Evolutionary conservation across 1,139 yeast species (phyloP), one percentile per base, ranked within the genome.

Genomic region (Sugiyamaella pinicola): DNA sequence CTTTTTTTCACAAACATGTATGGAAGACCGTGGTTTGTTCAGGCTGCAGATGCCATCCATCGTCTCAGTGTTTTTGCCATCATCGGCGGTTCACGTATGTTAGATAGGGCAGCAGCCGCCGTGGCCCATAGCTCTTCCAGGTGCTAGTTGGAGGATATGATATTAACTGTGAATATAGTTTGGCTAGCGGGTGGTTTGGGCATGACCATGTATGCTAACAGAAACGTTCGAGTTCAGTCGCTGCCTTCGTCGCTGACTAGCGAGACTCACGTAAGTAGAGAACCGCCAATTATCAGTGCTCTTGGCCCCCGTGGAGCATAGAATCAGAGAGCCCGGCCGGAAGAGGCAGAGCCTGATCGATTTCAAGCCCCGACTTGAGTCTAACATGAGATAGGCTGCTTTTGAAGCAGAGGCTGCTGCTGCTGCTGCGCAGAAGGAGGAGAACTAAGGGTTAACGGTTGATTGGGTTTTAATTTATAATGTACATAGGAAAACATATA

Each of bases 41-140:
- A 80, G 68, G 83, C 82, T 12, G 85, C 95, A 13, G 97, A 89
- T 70, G 82, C 86, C 49, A 80, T 83, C 34, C 97, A 89, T 72
- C 87, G 96, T 74, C 70, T 87, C 55, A 82, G 95, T 0, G 96
- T 89, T 28, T 73, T 88, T 41, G 81, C 89, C 3, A 76, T 47
- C 44, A 83, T 87, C 40, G 96, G 96, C 13, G 83, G 82, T 57
- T 79, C 89, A 1, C 68, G 79, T 63, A 66, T 51, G 74, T n/a
- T 62, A 42, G 31, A 41, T 17, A 17, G 17, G 34, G 44, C 31
- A 9, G 39, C 12, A 10, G 22, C 17, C 4, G 17, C 6, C 43
- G 7, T 7, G n/a, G n/a, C n/a, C n/a, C n/a, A n/a, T n/a, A n/a
- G n/a, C n/a, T n/a, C n/a, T n/a, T n/a, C 13, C 10, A 4, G n/a